Base-by-base conservation (phyloP, 208 protist species). In the Leishmania mexicana region DNA sequence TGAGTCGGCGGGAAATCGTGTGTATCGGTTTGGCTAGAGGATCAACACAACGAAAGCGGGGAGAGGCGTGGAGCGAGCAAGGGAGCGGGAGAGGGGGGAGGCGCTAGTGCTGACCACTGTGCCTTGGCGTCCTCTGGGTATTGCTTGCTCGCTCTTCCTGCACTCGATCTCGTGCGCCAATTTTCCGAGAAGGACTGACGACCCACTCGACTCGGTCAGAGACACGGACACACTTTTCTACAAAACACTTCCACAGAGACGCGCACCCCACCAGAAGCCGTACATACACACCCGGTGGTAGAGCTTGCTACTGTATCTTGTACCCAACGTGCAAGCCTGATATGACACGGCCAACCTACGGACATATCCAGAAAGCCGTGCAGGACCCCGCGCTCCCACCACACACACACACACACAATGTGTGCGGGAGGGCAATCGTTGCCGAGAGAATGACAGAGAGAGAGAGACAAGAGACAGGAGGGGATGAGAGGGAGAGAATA, bases 401-500 rank as follows among this genome's bases (percentile, higher is more conserved):
- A 35, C 31, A 35, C 31, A 35, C 31, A 35, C 51, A 13, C 13
- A 6, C 49, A 42, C 10, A 35, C 21, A 24, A 47, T 53, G 49
- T 58, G 72, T n/a, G 47, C 17, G 45, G 15, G 28, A 35, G 5
- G 15, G 45, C 24, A 45, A 31, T 40, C 42, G 42, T 74, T 54
- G 38, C 28, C 45, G 19, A 38, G 21, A 70, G 21, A 51, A 71
- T n/a, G 67, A 71, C 24, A 38, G 35, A 80, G 71, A 81, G 71
- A 81, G 45, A 68, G 83, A 81, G 67, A 83, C 74, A 85, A 65
- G 58, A 82, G 68, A 35, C 31, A 35, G 31, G 31, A 35, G 31
- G 31, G 31, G 31, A 35, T 35, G 31, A 70, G 54, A 45, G 75
- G 42, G 54, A 81, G 57, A 71, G 73, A 81, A 21, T 42, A 40